Evolutionary conservation across 2,329 filamentous ascomycete genomes (phyloP).

Genomic region (Passalora sequoiae): DNA sequence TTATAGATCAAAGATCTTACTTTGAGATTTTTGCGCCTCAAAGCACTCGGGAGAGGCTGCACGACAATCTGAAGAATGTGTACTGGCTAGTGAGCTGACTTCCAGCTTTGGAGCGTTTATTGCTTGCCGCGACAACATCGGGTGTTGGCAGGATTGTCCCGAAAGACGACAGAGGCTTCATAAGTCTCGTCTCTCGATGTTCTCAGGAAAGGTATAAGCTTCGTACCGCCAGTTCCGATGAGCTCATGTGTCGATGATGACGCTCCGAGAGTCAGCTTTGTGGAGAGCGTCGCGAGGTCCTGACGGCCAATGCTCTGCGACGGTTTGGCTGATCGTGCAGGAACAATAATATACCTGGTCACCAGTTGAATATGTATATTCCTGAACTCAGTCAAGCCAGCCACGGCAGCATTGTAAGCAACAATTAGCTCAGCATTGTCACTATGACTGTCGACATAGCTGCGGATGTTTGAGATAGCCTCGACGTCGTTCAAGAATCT

Average conservation of each 20-base stretch:
- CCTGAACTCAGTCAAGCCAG: slow-evolving; percentile 44
- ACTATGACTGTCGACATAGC: slow-evolving; percentile 38
- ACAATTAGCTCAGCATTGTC: slow-evolving; percentile 35
- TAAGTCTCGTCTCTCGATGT: slow-evolving; percentile 48
- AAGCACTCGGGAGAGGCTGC: no score
- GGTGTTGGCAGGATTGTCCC: no score
- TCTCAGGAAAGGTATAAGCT: slow-evolving; percentile 50
- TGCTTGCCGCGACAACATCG: no score
- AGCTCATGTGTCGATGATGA: slow-evolving; percentile 36
- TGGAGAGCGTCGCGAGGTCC: slow-evolving; percentile 46
- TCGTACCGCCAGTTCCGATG: slow-evolving; percentile 50
- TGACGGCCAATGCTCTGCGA: slow-evolving; percentile 29
- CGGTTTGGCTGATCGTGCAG: slow-evolving; percentile 25
- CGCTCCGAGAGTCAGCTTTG: slow-evolving; percentile 33
- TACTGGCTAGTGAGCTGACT: no score
- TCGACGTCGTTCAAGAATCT: slow-evolving; percentile 48
- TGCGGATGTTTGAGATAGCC: slow-evolving; percentile 42
- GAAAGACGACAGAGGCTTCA: slow-evolving; percentile 21
- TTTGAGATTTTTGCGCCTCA: no score
- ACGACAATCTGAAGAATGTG: no score
- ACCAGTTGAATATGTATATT: slow-evolving; percentile 52
- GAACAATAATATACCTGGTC: slow-evolving; percentile 49
- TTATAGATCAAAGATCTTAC: no score
- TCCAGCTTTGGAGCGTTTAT: no score
- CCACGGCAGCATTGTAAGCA: slow-evolving; percentile 46